Evolutionary conservation across 129 eudicot genomes (phyloP).

Genomic region (Lactuca sativa): DNA sequence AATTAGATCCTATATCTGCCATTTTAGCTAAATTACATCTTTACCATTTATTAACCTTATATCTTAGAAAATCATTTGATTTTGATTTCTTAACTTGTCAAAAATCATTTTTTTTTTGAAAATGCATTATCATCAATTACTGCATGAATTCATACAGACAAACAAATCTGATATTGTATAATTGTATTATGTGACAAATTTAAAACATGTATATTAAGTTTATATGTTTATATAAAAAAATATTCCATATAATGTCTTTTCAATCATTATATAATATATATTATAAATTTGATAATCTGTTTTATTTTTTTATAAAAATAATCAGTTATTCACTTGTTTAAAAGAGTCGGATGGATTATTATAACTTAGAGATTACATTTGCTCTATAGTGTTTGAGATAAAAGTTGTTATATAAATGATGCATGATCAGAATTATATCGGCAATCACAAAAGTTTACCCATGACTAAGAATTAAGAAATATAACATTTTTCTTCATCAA

Average conservation of each 20-base stretch:
- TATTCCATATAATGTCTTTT: neutral
- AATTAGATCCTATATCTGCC: slow-evolving; percentile 25
- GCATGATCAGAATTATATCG: neutral
- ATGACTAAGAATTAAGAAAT: no score
- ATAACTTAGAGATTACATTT: neutral
- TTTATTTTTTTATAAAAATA: no score
- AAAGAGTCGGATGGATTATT: neutral
- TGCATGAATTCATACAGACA: neutral
- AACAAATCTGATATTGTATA: neutral
- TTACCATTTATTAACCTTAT: neutral
- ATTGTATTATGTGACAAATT: neutral
- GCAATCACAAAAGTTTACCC: neutral
- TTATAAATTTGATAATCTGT: no score
- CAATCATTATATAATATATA: no score
- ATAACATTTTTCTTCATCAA: neutral
- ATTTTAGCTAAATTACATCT: neutral
- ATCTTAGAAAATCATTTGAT: no score
- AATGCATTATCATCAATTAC: neutral
- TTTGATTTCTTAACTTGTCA: neutral
- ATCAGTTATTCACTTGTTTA: neutral
- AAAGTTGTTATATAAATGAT: no score
- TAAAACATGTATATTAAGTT: neutral
- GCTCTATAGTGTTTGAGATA: neutral
- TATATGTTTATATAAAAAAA: no score
- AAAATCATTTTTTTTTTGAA: no score